Percentiles rank a stretch among this genome's conserved stretches.
Conservation (phyloP, 495 filamentous ascomycete genomes). For the Aspergillus heteromorphus region DNA sequence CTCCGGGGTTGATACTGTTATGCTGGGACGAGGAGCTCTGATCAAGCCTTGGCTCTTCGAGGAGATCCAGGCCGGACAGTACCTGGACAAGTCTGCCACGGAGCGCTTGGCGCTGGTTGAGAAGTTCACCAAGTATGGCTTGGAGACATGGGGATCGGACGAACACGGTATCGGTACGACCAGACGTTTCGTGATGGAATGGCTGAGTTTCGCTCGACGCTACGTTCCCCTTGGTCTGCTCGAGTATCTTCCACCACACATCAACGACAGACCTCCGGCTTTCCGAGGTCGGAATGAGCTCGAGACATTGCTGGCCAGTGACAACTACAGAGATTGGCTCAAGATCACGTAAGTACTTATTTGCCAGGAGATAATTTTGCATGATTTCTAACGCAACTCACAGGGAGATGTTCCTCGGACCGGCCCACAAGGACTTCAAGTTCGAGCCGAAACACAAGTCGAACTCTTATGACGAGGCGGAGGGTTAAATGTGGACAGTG, state of each 20-base stretch:
- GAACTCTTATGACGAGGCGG: conserved; percentile 68
- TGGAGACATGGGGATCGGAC: conserved; percentile 92
- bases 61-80: conserved; percentile 86
- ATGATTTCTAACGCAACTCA: background rate
- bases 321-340: conserved; percentile 94
- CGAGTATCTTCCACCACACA: conserved; percentile 75
- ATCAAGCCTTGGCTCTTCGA: conserved; percentile 99
- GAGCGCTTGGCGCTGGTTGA: conserved; percentile 83
- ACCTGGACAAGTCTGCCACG: conserved; percentile 85
- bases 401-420: conserved; percentile 96
- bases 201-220: conserved; percentile 84
- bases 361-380: background rate
- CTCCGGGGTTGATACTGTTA: conserved; percentile 76
- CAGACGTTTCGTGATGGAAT: conserved; percentile 86
- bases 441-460: conserved; percentile 99
- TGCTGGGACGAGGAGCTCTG: conserved; percentile 86
- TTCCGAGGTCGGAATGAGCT: conserved; percentile 81
- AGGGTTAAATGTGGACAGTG: conserved; percentile 41
- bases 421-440: conserved; percentile 80
- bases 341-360: conserved; percentile 77
- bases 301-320: conserved; percentile 83
- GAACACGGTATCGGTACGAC: conserved; percentile 88
- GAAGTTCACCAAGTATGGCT: conserved; percentile 82
- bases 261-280: conserved; percentile 82
- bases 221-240: conserved; percentile 88